Base-by-base conservation (phyloP, 805 yeast genomes). In the Torulaspora delbrueckii region DNA sequence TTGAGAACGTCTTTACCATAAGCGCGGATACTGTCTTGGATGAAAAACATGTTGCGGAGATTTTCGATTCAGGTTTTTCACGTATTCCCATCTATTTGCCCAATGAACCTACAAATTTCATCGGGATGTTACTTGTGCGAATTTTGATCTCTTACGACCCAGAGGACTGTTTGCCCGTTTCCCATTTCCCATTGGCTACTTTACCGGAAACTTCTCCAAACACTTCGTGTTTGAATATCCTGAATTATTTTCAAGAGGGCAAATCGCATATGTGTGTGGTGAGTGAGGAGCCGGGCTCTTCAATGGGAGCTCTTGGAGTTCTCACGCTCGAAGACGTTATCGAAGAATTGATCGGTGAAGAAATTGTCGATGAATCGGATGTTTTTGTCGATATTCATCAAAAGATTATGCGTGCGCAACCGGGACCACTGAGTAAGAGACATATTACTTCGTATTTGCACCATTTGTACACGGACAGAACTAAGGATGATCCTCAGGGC, bases 261-360 rank as follows among this genome's bases (percentile, higher is more conserved):
- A 90, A 89, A 66, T 84, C 96, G 1, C 99, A 91, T 67, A 91
- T 91, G 99, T 91, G 93, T 58, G 82, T 90, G 30, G 96, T 91
- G 7, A 81, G 91, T 52, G 82, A 81, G 46, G 73, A 74, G 37
- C 98, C 98, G 0, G 99, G 99, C 36, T 78, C 75, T 55, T 75
- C 84, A 1, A 73, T 74, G 32, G 97, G 97, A 16, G 93, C 96
- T 1, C 63, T 84, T 26, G 99, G 99, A 53, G 95, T 91, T 8
- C 72, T 91, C 36, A 91, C 99, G 1, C 72, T 91, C 50, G 99
- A 91, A 67, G 99, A 91, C 62, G 97, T 91, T n/a, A 93, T 91
- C 60, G 99, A 91, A 66, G 99, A 91, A 68, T 75, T 91, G 53
- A 91, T 91, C 65, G 99, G 99, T 41, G 98, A 91, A 67, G 99